A percentile compares a stretch with the other conserved stretches of the same genome.
Evolutionary conservation across 2,329 filamentous ascomycete species (phyloP).

Genomic region (Macrophomina pseudophaseolina): DNA sequence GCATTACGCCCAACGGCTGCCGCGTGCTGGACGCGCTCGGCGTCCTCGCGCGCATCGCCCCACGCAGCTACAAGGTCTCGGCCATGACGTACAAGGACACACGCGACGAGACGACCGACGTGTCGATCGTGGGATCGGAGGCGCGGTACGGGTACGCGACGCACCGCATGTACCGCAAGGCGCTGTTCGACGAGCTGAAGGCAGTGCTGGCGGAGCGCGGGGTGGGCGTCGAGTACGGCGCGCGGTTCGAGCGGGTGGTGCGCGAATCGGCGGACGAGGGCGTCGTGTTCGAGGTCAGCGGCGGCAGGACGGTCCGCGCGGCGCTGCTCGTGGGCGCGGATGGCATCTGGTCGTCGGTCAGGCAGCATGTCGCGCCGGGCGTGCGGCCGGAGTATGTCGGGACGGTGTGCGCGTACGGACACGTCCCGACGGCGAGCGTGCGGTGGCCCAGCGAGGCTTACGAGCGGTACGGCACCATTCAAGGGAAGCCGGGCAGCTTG

Average conservation of each 20-base stretch:
- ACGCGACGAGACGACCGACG: not conserved
- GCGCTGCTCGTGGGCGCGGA: conserved; percentile 60
- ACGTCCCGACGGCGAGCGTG: conserved; percentile 26
- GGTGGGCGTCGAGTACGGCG: conserved; percentile 54
- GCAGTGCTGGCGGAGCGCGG: conserved; percentile 46
- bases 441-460: conserved; percentile 7
- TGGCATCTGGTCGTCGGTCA: conserved; percentile 62
- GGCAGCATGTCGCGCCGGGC: conserved; percentile 52
- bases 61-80: not conserved
- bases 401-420: conserved; percentile 32
- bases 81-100: not conserved
- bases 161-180: conserved; percentile 60
- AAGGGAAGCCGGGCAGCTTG: conserved; percentile 51
- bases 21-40: not conserved
- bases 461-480: conserved; percentile 3
- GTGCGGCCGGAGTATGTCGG: conserved; percentile 51
- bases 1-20: not conserved
- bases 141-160: conserved; percentile 56
- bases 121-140: not conserved
- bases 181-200: conserved; percentile 57
- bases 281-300: conserved; percentile 54
- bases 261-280: conserved; percentile 31
- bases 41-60: not conserved
- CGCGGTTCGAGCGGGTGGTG: conserved; percentile 53
- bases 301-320: conserved; percentile 45